Evolutionary conservation across 2,329 filamentous ascomycete species (phyloP).

Genomic region (Pseudopithomyces chartarum): DNA sequence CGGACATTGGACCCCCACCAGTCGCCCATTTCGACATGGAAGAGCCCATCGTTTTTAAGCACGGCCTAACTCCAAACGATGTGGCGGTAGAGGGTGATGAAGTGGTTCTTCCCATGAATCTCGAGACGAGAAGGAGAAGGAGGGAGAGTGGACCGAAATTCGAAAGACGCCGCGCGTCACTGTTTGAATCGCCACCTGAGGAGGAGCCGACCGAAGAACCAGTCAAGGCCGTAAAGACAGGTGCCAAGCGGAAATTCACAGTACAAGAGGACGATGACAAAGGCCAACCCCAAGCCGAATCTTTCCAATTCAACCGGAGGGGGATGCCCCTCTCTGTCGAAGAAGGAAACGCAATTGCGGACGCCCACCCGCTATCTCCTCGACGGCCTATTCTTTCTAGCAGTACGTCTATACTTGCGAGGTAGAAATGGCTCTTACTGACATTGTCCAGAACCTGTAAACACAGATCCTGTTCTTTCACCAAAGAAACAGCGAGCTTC

Average conservation of each 20-base stretch:
- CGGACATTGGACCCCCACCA: slow-evolving; percentile 68
- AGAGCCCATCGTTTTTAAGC: slow-evolving; percentile 54
- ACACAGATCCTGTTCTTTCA: slow-evolving; percentile 52
- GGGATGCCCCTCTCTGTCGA: slow-evolving; percentile 22
- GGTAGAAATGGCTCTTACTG: slow-evolving; percentile 19
- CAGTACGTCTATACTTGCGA: slow-evolving; percentile 39
- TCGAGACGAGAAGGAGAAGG: slow-evolving; percentile 59
- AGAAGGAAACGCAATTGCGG: slow-evolving; percentile 20
- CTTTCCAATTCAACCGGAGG: slow-evolving; percentile 55
- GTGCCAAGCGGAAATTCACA: slow-evolving; percentile 63
- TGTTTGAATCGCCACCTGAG: slow-evolving; percentile 49
- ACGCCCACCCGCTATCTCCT: slow-evolving; percentile 23
- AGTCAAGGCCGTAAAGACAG: slow-evolving; percentile 47
- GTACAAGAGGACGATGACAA: slow-evolving; percentile 57
- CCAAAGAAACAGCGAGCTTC: slow-evolving; percentile 46
- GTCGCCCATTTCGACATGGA: slow-evolving; percentile 58
- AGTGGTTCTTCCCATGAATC: slow-evolving; percentile 49
- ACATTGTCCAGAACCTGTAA: slow-evolving; percentile 53
- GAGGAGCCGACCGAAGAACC: slow-evolving; percentile 33
- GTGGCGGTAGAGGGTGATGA: slow-evolving; percentile 45
- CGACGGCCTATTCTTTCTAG: slow-evolving; percentile 47
- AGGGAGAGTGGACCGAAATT: slow-evolving; percentile 56
- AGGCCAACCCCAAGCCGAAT: slow-evolving; percentile 38
- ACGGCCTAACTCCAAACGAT: slow-evolving; percentile 27
- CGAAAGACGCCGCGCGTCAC: slow-evolving; percentile 47